Base-by-base conservation (phyloP, 495 filamentous ascomycete species). In the Neurospora sp. region DNA sequence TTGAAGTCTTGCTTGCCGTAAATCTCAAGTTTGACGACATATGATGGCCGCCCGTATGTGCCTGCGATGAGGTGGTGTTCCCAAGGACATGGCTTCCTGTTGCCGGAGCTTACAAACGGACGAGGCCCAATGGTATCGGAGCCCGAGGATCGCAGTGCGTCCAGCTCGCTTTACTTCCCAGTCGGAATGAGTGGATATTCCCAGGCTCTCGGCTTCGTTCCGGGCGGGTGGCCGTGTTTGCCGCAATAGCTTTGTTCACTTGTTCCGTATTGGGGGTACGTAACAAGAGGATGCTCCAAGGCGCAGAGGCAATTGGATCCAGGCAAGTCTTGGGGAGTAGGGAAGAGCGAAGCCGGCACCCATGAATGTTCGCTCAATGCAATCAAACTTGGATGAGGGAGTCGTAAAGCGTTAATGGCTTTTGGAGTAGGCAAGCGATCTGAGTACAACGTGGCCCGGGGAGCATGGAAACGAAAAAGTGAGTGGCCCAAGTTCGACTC, bases 21-120 rank as follows among this genome's bases (percentile, higher is more conserved):
- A 74, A 75, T 79, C 74, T 78, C 70, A 71, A 69, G 74, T 77
- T 73, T 75, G 75, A 78, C 76, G 9, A 70, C 76, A 74, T 77
- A 61, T 74, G 75, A 75, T 78, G 76, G 35, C 16, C 20, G 70
- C 45, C 22, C 20, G 45, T 59, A 14, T 59, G 39, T 61, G 59
- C 39, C 68, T 40, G 68, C 37, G 68, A 31, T 72, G 73, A 18
- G 73, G 73, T 69, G 27, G 40, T 70, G 72, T 74, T 75, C 53
- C 78, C 74, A 77, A 74, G 71, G 73, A 72, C 74, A 77, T 68
- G 74, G 75, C 74, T 73, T 72, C 73, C 73, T 61, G 72, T 44
- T 39, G 68, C 22, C 39, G 69, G 69, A 53, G 69, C 69, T 38
- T 75, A 75, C 76, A 79, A 80, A 76, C 74, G 68, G 76, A 73